A percentile compares a stretch with the other conserved stretches of the same genome.
These are phyloP conservation scores for Sarocladium oryzae DNA, from an alignment of 2,329 filamentous ascomycete species.

Conservation along the genomic window DNA sequence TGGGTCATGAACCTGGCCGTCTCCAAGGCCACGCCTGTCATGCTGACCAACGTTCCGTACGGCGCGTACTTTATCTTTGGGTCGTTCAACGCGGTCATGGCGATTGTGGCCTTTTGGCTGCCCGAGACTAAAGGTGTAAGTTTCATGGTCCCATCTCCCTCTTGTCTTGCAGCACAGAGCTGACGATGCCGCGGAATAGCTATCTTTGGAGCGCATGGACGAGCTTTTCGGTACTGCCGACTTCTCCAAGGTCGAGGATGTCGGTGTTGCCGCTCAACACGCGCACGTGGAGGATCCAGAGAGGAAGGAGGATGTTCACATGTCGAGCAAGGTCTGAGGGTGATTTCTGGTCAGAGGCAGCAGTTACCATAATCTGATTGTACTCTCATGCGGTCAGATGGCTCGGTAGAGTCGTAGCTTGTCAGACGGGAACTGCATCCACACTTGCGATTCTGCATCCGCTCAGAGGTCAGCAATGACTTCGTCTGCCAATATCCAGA, in stretches of 20 bases:
- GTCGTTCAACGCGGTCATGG: conserved; percentile 51
- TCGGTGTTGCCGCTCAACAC: conserved; percentile 10
- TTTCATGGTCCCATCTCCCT: conserved; percentile 3
- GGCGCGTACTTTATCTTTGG: conserved; percentile 54
- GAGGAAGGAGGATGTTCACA: not conserved
- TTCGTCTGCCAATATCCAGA: too few species aligned
- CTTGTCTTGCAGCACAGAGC: not conserved
- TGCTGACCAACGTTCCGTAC: conserved; percentile 40
- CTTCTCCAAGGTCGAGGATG: conserved; percentile 13
- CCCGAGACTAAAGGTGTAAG: conserved; percentile 53
- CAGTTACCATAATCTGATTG: too few species aligned
- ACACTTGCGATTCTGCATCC: too few species aligned
- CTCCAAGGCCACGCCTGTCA: conserved; percentile 51
- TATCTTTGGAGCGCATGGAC: conserved; percentile 22
- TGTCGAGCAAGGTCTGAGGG: conserved; percentile 1
- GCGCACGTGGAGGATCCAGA: not conserved
- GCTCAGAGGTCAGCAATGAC: too few species aligned
- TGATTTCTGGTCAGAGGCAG: too few species aligned
- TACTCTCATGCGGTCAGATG: too few species aligned
- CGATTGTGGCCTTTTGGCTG: conserved; percentile 36
- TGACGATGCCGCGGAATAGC: conserved; percentile 2
- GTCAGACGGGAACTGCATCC: too few species aligned
- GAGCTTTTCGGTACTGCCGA: conserved; percentile 21
- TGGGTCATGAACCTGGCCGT: conserved; percentile 62
- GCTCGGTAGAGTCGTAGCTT: too few species aligned